Evolutionary conservation across 2,329 filamentous ascomycete species (phyloP), one percentile per base, ranked within the genome.

Genomic region (Aspergillus sp.): DNA sequence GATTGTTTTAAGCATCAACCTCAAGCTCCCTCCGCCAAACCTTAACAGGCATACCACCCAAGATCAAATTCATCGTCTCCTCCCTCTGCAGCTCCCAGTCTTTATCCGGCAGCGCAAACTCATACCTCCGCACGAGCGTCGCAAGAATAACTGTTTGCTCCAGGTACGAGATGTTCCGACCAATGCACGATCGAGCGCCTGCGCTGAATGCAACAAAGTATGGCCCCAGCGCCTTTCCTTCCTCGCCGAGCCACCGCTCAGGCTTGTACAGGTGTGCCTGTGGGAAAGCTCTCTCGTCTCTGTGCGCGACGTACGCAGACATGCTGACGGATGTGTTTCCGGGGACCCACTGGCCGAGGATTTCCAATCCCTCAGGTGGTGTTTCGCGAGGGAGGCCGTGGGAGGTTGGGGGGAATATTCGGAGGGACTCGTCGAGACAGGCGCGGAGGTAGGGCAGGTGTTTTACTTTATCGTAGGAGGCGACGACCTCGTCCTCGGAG

Each of bases 371-470:
- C 52, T 80, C 78, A 0, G 73, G 58, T 0, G 80, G 80, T 0
- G 79, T 82, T 45, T 74, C 68, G 6, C 81, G 75, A 2, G 75
- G 72, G 4, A 83, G 72, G 1, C 76, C 76, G 27, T 76, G 72
- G 0, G 78, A 69, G 0, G 75, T 78, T 0, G 80, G 79, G 0
- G 79, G 78, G 52, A 69, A 73, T 5, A 82, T 64, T 1, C 80
- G 76, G 2, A 83, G 64, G 0, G 75, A 74, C 61, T 84, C 83
- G 59, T 84, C 80, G 14, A 84, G 68, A 58, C 77, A 82, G 4
- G 80, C 81, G 23, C 77, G 76, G 5, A 84, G 78, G 64, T 82
- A 84, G 0, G 81, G 80, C 0, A 83, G 70, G 55, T 82, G 73
- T 57, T 79, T 78, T 53, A 83, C 74, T 52, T 80, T 81, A 37